phyloP scores from a whole-genome alignment of 2,329 filamentous ascomycete genomes.

The Hymenoscyphus occultus region DNA sequence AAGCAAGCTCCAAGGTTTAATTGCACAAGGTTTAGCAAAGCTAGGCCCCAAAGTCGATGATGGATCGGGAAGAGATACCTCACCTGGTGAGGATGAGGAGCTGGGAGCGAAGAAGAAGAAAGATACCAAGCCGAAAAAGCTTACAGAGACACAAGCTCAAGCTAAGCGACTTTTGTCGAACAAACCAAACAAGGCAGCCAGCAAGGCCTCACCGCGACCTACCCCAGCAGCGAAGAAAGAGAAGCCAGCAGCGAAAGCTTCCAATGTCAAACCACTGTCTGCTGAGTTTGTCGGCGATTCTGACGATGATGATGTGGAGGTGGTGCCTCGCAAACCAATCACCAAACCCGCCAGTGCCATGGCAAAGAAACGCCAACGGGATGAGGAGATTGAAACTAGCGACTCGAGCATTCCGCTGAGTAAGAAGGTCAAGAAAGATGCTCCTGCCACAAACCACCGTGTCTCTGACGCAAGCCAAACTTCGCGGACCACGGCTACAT shows the following conservation, averaged over 20 bases:
- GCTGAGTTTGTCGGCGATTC: slow-evolving; percentile 35
- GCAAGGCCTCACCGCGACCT: slow-evolving; percentile 27
- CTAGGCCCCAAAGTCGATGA: slow-evolving; percentile 51
- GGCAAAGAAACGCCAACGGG: slow-evolving; percentile 50
- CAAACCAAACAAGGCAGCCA: slow-evolving; percentile 24
- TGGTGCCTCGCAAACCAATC: slow-evolving; percentile 37
- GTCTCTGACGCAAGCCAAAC: slow-evolving; percentile 49
- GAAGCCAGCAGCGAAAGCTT: slow-evolving; percentile 21
- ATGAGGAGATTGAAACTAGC: slow-evolving; percentile 36
- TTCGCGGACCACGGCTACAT: slow-evolving; percentile 43
- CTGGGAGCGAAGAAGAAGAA: slow-evolving; percentile 28
- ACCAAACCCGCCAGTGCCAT: slow-evolving; percentile 35
- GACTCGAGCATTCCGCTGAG: slow-evolving; percentile 32
- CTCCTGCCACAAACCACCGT: slow-evolving; percentile 6
- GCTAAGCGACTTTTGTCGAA: slow-evolving; percentile 53
- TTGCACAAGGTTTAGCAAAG: slow-evolving; percentile 54
- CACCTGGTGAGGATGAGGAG: slow-evolving; percentile 41
- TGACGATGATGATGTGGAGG: slow-evolving; percentile 29
- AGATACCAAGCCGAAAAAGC: slow-evolving; percentile 55
- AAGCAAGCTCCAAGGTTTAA: slow-evolving; percentile 58
- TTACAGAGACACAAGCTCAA: slow-evolving; percentile 51
- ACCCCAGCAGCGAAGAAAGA: slow-evolving; percentile 25
- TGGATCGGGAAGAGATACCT: slow-evolving; percentile 42
- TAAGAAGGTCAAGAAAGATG: slow-evolving; percentile 36
- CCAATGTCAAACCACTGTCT: slow-evolving; percentile 31